Base-by-base conservation (phyloP, 169 alveolate genomes). In the Plasmodium gonderi region DNA sequence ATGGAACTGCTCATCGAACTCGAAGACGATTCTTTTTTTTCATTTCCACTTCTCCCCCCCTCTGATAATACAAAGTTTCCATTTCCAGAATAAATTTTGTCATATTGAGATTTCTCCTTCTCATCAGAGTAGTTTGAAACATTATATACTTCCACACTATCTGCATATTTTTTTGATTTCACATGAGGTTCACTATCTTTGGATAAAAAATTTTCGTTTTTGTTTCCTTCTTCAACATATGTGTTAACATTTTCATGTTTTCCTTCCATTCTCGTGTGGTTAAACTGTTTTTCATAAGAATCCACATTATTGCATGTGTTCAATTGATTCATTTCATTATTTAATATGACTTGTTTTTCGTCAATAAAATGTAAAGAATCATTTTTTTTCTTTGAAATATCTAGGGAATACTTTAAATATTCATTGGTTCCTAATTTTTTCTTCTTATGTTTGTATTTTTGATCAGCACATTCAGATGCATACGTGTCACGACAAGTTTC, bases 41-140 rank as follows among this genome's bases (percentile, higher is more conserved):
- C 40, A 0, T 76, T 44, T 17, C 8, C 2, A 23, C 60, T 38
- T 12, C 12, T n/a, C n/a, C n/a, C n/a, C n/a, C n/a, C n/a, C n/a
- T n/a, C n/a, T n/a, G n/a, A n/a, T n/a, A n/a, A n/a, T n/a, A n/a
- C n/a, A n/a, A n/a, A 11, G 33, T 76, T 31, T 45, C 65, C 9
- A 45, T 78, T 64, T 12, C 6, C 23, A 75, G 64, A 14, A 40
- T 54, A 20, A 9, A 47, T 49, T 14, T 51, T 44, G 26, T 12
- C 47, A 47, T 47, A 2, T 45, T 9, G 54, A 23, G 60, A 42
- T 40, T 83, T 40, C 44, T 83, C 69, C 12, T 47, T 20, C 31
- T 83, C 79, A 47, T 69, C 76, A 69, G 38, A 12, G 14, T 47
- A 38, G 64, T 72, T 69, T 33, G 81, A 72, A 36, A 75, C 33